Conservation (phyloP, 2,329 filamentous ascomycete genomes). For the Dothideomycetes sp. region DNA sequence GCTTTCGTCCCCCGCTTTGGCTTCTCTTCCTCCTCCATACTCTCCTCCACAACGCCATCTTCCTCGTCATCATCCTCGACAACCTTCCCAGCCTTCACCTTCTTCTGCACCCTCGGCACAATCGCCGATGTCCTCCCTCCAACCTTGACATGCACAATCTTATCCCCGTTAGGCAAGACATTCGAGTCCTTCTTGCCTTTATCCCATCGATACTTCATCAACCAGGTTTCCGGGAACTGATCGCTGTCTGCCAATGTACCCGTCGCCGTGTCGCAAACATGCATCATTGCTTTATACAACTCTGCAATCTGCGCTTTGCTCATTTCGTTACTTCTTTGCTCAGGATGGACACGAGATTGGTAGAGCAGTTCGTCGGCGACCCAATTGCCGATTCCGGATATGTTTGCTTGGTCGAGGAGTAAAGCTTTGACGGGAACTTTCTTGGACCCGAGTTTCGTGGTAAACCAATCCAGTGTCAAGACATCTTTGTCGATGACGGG, state of each 20-base stretch:
- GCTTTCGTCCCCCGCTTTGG: not conserved
- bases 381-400: slow-evolving; percentile 95
- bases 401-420: slow-evolving; percentile 75
- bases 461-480: slow-evolving; percentile 68
- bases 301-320: slow-evolving; percentile 58
- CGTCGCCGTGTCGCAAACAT: slow-evolving; percentile 72
- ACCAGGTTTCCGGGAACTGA: slow-evolving; percentile 75
- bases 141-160: slow-evolving; percentile 77
- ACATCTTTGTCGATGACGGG: slow-evolving; percentile 72
- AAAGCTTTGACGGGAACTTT: slow-evolving; percentile 84
- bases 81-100: slow-evolving; percentile 62
- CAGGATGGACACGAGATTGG: slow-evolving; percentile 79
- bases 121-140: slow-evolving; percentile 87
- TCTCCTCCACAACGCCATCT: not conserved
- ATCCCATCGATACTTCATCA: slow-evolving; percentile 52
- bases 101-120: slow-evolving; percentile 78
- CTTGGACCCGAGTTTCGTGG: slow-evolving; percentile 60
- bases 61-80: slow-evolving; percentile 16
- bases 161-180: slow-evolving; percentile 71
- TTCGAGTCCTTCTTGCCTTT: slow-evolving; percentile 70
- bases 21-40: slow-evolving; percentile 7
- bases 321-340: slow-evolving; percentile 84
- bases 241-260: slow-evolving; percentile 72
- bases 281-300: slow-evolving; percentile 63
- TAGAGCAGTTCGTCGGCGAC: slow-evolving; percentile 93